These are phyloP conservation scores for Coemansia sp. DNA, from an alignment of 192 early-diverging fungal genomes.

Conservation along the genomic window DNA sequence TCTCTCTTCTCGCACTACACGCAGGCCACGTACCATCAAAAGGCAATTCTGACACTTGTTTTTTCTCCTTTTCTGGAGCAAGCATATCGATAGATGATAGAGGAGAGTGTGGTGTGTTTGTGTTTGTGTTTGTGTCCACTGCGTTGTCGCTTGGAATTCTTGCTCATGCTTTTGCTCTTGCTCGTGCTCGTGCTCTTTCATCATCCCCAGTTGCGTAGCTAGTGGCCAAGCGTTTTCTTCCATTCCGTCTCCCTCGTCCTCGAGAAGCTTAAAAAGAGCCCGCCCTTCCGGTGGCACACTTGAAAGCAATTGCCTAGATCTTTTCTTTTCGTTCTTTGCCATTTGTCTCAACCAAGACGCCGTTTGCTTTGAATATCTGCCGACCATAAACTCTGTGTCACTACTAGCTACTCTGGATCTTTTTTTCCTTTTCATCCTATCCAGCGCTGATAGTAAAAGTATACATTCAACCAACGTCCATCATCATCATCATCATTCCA, in stretches of 20 bases:
- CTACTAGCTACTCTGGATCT: background rate
- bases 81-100: too few relatives aligned
- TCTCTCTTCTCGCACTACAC: too few relatives aligned
- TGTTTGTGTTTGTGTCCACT: too few relatives aligned
- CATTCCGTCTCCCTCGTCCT: background rate
- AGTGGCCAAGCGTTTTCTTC: background rate
- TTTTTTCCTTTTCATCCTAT: background rate
- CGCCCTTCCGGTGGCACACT: background rate
- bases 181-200: background rate
- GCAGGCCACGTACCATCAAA: too few relatives aligned
- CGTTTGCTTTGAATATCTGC: background rate
- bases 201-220: background rate
- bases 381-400: background rate
- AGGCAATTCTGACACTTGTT: too few relatives aligned
- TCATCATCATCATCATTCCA: background rate
- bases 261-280: background rate
- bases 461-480: background rate
- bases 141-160: too few relatives aligned
- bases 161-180: background rate
- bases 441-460: background rate
- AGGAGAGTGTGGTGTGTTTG: too few relatives aligned
- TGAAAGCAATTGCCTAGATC: background rate
- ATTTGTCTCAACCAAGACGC: background rate
- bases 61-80: too few relatives aligned
- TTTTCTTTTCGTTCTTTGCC: background rate